Percentiles rank a stretch among this genome's conserved stretches.
Conservation (phyloP, 2,329 filamentous ascomycete species). For the Calonectria henricotiae region DNA sequence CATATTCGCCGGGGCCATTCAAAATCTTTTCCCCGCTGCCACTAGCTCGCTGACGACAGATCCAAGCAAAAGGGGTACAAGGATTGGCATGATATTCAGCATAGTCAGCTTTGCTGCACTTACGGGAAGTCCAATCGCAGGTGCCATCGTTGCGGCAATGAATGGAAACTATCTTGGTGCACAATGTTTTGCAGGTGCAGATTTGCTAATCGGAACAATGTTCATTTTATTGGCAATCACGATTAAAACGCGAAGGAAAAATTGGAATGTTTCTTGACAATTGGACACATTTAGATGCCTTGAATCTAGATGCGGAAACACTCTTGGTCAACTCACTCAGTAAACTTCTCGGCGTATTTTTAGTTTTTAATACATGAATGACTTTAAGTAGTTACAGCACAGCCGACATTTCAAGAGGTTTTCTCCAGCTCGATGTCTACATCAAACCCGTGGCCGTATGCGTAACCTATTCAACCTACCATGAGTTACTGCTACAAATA, state of each 20-base stretch:
- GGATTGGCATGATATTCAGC: constrained; percentile 26
- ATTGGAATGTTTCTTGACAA: background rate
- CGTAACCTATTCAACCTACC: no score
- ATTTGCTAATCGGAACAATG: constrained; percentile 22
- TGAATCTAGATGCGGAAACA: background rate
- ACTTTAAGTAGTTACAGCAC: no score
- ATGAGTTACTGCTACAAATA: no score
- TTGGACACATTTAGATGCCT: background rate
- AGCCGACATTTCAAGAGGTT: no score
- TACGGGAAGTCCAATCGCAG: constrained; percentile 25
- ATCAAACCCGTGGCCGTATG: no score
- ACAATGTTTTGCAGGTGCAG: constrained; percentile 17
- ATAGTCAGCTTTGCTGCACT: constrained; percentile 28
- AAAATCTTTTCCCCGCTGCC: constrained; percentile 25
- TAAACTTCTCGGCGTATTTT: no score
- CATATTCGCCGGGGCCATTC: constrained; percentile 24
- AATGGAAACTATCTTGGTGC: constrained; percentile 21
- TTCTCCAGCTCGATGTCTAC: no score
- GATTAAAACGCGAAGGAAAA: background rate
- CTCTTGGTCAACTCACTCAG: no score
- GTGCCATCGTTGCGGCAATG: constrained; percentile 19
- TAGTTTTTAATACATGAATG: no score
- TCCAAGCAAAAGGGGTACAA: constrained; percentile 12
- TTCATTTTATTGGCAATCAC: constrained; percentile 18
- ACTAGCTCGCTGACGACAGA: background rate